Percentiles rank a stretch among this genome's conserved stretches.
These are phyloP conservation scores for Actinomucor elegans DNA, from an alignment of 371 early-diverging fungal genomes.

Conservation along the genomic window DNA sequence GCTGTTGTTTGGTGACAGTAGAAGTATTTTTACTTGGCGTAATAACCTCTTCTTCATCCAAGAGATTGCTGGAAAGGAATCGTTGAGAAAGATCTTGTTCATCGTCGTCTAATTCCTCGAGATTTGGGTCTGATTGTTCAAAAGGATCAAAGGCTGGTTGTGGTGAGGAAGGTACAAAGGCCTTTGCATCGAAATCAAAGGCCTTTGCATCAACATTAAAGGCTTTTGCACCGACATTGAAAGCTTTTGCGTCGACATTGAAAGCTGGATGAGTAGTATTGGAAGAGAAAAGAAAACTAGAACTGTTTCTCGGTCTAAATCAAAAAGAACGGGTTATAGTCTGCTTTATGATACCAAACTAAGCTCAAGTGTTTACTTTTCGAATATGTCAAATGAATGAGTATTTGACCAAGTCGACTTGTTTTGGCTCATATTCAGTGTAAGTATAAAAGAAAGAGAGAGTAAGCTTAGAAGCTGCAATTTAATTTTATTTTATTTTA, in stretches of 20 bases:
- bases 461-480: too few relatives aligned
- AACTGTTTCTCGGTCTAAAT: too few relatives aligned
- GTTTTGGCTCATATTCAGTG: constrained; percentile 8
- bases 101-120: background rate
- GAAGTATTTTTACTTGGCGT: too few relatives aligned
- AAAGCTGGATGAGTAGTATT: too few relatives aligned
- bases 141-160: constrained; percentile 14
- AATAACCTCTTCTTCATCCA: constrained; percentile 9
- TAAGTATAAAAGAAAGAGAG: too few relatives aligned
- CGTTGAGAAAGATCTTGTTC: constrained; percentile 4
- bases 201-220: too few relatives aligned
- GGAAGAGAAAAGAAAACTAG: too few relatives aligned
- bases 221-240: too few relatives aligned
- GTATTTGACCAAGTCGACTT: constrained; percentile 3
- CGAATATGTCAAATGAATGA: constrained; percentile 6
- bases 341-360: too few relatives aligned
- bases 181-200: constrained; percentile 1
- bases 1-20: too few relatives aligned
- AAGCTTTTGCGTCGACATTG: too few relatives aligned
- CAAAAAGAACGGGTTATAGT: too few relatives aligned
- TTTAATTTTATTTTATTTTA: constrained; percentile 1
- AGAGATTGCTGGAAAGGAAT: constrained; percentile 18
- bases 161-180: constrained; percentile 8
- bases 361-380: constrained; percentile 6
- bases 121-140: background rate